Evolutionary conservation across 2,329 filamentous ascomycete species (phyloP), one percentile per base, ranked within the genome.

Genomic region (Penicillium corylophilum): DNA sequence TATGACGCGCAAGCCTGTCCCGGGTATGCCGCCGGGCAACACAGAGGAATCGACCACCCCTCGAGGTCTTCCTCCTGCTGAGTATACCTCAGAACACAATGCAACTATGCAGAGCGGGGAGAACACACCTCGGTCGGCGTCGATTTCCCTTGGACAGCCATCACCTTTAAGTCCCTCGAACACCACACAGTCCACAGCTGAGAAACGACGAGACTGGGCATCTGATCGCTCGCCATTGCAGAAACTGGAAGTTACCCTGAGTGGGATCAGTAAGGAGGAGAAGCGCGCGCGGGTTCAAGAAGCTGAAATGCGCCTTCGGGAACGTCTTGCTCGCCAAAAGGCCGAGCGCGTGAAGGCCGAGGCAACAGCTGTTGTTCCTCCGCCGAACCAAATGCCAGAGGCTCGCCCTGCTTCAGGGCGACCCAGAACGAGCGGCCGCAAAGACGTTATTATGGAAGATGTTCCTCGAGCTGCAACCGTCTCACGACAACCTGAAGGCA

Each of bases 251-350:
- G 84, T 89, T 66, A 94, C 90, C 64, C 81, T 97, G 65, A 88
- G 88, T 71, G 91, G 89, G 73, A 93, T 96, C 71, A 96, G 89
- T 70, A 97, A 96, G 71, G 92, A 96, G 74, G 92, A 96, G 73
- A 95, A 95, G 71, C 83, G 93, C 58, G 90, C 91, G 8, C 82
- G 90, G 42, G 84, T 93, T 4, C 83, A 91, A 67, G 88, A 93
- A 63, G 90, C 90, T 5, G 93, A 96, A 70, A 80, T 85, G 60
- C 82, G 83, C 39, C 82, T 86, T 16, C 82, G 85, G 61, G 86
- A 93, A 64, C 66, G 69, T 4, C 65, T 74, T 50, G 68, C 69
- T 26, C 65, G 62, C 23, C 63, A 65, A 31, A 64, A 69, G 22
- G 58, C 59, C 8, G 61, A 63, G 23, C 42, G 50, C 24, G 61